These are phyloP conservation scores for Fonsecaea nubica DNA, from an alignment of 2,329 filamentous ascomycete genomes.

Conservation along the genomic window DNA sequence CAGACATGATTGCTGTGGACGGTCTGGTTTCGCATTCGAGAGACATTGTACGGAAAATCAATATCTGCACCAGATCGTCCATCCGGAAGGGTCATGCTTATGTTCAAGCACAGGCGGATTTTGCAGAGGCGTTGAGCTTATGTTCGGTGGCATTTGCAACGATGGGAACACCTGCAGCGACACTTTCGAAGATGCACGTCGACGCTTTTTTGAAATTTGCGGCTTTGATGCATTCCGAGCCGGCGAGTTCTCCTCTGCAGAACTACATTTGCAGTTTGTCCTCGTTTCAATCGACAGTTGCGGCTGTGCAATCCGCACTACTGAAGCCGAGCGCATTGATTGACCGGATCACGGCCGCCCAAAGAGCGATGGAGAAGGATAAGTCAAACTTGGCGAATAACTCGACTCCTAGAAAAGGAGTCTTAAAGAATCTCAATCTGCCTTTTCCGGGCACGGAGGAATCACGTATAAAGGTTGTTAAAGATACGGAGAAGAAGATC, in stretches of 20 bases:
- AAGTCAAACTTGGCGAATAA: constrained; percentile 74
- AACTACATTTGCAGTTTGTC: constrained; percentile 77
- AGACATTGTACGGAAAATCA: constrained; percentile 85
- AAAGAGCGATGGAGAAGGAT: constrained; percentile 78
- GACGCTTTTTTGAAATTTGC: constrained; percentile 76
- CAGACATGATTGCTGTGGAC: constrained; percentile 81
- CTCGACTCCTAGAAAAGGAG: constrained; percentile 50
- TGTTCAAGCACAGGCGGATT: constrained; percentile 64
- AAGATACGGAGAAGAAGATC: constrained; percentile 83
- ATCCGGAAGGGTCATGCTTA: constrained; percentile 79
- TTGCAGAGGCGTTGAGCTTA: constrained; percentile 52
- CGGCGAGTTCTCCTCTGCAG: constrained; percentile 73
- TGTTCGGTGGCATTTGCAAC: constrained; percentile 57
- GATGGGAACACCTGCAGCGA: constrained; percentile 59
- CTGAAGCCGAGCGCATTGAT: constrained; percentile 81
- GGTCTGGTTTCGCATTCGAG: constrained; percentile 89
- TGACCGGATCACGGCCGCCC: constrained; percentile 73
- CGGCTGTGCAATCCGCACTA: constrained; percentile 79
- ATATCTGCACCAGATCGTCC: constrained; percentile 80
- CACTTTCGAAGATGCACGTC: constrained; percentile 72
- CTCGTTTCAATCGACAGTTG: constrained; percentile 81
- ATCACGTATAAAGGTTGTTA: constrained; percentile 78
- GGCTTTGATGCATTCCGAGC: constrained; percentile 63
- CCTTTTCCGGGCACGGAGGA: constrained; percentile 72
- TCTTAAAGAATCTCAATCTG: constrained; percentile 47